phyloP scores from a whole-genome alignment of 1,284 basidiomycete genomes.

The Schizophyllum amplum region DNA sequence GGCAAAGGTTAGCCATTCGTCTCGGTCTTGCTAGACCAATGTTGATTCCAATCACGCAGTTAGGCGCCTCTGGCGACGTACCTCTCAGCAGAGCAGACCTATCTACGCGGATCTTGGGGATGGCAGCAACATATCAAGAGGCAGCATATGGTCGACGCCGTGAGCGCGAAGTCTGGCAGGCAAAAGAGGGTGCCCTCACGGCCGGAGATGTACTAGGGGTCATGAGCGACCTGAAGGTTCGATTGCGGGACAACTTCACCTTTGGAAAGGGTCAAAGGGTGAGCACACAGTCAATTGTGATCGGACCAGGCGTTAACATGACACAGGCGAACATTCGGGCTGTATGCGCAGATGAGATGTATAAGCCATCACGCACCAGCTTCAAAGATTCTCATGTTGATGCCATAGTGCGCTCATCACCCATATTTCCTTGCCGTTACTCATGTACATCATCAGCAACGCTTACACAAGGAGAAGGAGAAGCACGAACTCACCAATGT shows the following conservation, averaged over 20 bases:
- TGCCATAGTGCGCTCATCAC: neutral
- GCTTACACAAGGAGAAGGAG: neutral
- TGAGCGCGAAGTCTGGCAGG: neutral
- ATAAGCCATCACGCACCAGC: neutral
- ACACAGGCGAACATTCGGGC: constrained; percentile 4
- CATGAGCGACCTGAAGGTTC: constrained; percentile 2
- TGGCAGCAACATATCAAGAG: neutral
- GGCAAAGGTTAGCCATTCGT: neutral
- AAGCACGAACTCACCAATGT: constrained; percentile 1
- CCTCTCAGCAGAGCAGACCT: neutral
- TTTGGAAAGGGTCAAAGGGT: constrained; percentile 2
- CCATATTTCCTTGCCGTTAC: neutral
- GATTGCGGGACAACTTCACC: constrained; percentile 1
- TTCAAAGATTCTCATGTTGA: constrained; percentile 1
- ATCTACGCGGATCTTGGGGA: neutral
- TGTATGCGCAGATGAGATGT: neutral
- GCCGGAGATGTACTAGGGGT: neutral
- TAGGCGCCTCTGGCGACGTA: neutral
- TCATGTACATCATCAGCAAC: neutral
- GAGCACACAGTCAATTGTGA: too few species aligned
- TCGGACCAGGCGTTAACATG: neutral
- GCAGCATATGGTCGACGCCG: neutral
- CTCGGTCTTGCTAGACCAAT: neutral
- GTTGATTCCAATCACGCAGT: too few species aligned
- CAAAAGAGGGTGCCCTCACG: neutral